phyloP scores from a whole-genome alignment of 257 asterid genomes.

The Fraxinus excelsior region DNA sequence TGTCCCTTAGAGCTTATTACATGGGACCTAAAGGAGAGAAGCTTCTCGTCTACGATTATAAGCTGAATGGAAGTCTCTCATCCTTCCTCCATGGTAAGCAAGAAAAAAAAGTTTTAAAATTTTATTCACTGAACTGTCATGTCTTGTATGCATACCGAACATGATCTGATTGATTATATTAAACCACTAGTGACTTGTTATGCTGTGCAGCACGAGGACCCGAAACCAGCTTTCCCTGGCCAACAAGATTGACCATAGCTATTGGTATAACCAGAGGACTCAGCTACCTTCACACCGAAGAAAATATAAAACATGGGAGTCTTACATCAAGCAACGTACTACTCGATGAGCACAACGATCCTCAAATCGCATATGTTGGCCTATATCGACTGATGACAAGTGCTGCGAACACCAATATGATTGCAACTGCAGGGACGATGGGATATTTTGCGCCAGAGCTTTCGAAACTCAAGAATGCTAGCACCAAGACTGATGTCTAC shows the following conservation, averaged over 20 bases:
- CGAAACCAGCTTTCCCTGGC: conserved; percentile 61
- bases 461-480: conserved; percentile 66
- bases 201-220: conserved; percentile 47
- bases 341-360: conserved; percentile 64
- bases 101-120: not conserved
- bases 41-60: conserved; percentile 91
- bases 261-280: conserved; percentile 74
- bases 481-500: conserved; percentile 65
- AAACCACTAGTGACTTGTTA: not conserved
- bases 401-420: conserved; percentile 46
- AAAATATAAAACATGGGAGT: conserved; percentile 57
- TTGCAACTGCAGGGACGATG: conserved; percentile 48
- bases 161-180: not conserved
- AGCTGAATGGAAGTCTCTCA: conserved; percentile 88
- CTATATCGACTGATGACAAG: conserved; percentile 45
- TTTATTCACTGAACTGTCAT: not conserved
- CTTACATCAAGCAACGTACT: conserved; percentile 67
- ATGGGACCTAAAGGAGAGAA: conserved; percentile 97
- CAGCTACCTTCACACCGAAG: conserved; percentile 58
- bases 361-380: conserved; percentile 68
- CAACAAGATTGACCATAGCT: conserved; percentile 68
- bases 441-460: conserved; percentile 93
- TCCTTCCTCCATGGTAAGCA: conserved; percentile 85
- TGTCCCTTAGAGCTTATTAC: conserved; percentile 89
- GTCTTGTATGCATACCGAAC: not conserved